These are phyloP conservation scores for Pyrenochaeta sp. DNA, from an alignment of 2,329 filamentous ascomycete species.

Conservation along the genomic window DNA sequence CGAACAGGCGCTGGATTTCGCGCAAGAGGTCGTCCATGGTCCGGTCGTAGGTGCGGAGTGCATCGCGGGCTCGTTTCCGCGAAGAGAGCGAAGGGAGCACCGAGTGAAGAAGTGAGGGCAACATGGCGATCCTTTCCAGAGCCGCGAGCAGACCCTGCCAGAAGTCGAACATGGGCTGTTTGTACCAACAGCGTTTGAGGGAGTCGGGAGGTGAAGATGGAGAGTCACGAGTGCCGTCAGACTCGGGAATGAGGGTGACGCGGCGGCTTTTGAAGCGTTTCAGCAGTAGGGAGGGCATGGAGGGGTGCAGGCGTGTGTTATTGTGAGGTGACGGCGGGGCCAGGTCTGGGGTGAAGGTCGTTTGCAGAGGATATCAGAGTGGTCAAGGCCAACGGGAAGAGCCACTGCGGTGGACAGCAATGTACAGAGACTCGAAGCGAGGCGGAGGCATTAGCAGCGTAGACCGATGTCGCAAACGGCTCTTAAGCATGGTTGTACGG, in stretches of 20 bases:
- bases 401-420: constrained; percentile 33
- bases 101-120: constrained; percentile 49
- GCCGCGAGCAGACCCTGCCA: constrained; percentile 49
- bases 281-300: constrained; percentile 40
- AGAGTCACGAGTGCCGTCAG: constrained; percentile 33
- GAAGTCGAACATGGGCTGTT: constrained; percentile 49
- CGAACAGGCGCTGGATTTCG: constrained; percentile 54
- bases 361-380: constrained; percentile 37
- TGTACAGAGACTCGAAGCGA: constrained; percentile 41
- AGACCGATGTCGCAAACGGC: constrained; percentile 49
- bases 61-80: constrained; percentile 46
- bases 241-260: constrained; percentile 34
- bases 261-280: constrained; percentile 48
- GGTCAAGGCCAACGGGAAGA: constrained; percentile 18
- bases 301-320: constrained; percentile 30
- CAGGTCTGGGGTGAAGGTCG: constrained; percentile 29
- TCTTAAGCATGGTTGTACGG: constrained; percentile 50
- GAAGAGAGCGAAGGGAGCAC: constrained; percentile 44
- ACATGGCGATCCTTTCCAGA: constrained; percentile 50
- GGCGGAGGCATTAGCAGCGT: constrained; percentile 44
- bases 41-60: constrained; percentile 50
- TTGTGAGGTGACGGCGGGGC: constrained; percentile 36
- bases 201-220: constrained; percentile 18
- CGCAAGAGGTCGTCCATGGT: constrained; percentile 58
- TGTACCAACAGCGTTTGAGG: constrained; percentile 37